phyloP scores from a whole-genome alignment of 306 rosid genomes.

The Citrullus colocynthis region DNA sequence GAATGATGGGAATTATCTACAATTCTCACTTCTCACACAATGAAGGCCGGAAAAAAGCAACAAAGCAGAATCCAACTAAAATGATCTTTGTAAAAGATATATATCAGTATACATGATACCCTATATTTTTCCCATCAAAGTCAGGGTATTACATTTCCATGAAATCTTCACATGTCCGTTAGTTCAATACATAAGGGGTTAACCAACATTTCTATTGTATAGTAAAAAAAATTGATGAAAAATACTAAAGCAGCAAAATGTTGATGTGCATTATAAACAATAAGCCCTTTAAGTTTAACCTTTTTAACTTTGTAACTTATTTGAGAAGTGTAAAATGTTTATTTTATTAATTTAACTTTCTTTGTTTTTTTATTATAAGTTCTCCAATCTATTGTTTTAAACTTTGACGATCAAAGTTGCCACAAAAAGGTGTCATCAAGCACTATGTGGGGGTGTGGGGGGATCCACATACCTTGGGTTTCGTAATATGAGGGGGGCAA shows the following conservation, averaged over 20 bases:
- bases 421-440: background rate
- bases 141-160: background rate
- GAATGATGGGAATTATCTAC: background rate
- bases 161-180: background rate
- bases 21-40: background rate
- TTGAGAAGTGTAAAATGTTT: background rate
- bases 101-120: background rate
- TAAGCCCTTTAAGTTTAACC: background rate
- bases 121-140: background rate
- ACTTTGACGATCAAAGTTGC: background rate
- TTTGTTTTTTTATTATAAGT: no score
- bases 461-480: conserved; percentile 59
- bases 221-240: no score
- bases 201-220: no score
- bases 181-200: background rate
- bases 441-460: background rate
- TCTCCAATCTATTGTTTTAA: background rate
- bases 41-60: background rate
- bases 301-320: no score
- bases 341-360: no score
- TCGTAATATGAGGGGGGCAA: conserved; percentile 97
- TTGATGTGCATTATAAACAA: background rate
- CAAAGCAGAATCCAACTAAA: background rate
- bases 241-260: background rate
- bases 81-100: background rate